phyloP scores from a whole-genome alignment of 1,139 yeast genomes.

The Arxiozyma telluris region DNA sequence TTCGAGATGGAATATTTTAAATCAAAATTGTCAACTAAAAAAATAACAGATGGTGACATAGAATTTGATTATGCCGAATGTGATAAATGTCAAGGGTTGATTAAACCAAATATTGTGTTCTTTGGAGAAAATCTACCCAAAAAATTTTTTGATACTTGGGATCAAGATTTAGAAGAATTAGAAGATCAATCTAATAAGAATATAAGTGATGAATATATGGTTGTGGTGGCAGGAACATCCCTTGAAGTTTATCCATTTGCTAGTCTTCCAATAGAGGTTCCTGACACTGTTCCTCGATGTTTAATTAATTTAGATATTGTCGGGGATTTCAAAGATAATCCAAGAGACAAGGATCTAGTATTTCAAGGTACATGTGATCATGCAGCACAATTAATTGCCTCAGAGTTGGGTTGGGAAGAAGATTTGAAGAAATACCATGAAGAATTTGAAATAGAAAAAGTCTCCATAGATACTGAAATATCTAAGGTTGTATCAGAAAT shows the following conservation, averaged over 20 bases:
- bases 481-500: slow-evolving; percentile 13
- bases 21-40: slow-evolving; percentile 31
- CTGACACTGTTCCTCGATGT: slow-evolving; percentile 43
- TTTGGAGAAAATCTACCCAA: slow-evolving; percentile 82
- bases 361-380: slow-evolving; percentile 56
- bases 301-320: slow-evolving; percentile 68
- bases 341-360: slow-evolving; percentile 52
- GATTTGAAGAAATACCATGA: slow-evolving; percentile 32
- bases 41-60: slow-evolving; percentile 2
- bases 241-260: slow-evolving; percentile 88
- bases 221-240: slow-evolving; percentile 88
- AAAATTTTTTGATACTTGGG: slow-evolving; percentile 60
- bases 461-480: slow-evolving; percentile 14
- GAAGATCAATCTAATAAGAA: slow-evolving; percentile 16
- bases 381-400: slow-evolving; percentile 46
- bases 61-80: slow-evolving; percentile 49
- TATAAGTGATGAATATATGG: slow-evolving; percentile 46
- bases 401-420: slow-evolving; percentile 54
- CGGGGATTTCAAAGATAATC: slow-evolving; percentile 52
- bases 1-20: slow-evolving; percentile 47
- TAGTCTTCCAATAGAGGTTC: slow-evolving; percentile 59
- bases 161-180: slow-evolving; percentile 40
- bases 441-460: slow-evolving; percentile 13
- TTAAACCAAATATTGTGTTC: slow-evolving; percentile 88
- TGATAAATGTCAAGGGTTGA: slow-evolving; percentile 47